Evolutionary conservation across 441 rosid species (phyloP), one percentile per base, ranked within the genome.

Genomic region (Iberis amara): DNA sequence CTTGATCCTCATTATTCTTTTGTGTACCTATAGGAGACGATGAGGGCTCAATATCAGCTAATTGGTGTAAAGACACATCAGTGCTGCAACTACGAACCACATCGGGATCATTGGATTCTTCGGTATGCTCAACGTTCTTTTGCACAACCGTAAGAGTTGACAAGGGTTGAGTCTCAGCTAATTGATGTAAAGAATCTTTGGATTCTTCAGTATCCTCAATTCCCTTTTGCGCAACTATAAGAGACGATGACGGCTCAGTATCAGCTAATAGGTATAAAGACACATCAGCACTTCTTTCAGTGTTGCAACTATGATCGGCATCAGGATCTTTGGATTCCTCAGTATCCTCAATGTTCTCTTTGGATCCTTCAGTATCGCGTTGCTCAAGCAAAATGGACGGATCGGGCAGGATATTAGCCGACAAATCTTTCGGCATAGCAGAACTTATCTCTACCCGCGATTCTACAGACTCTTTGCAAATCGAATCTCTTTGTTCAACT

Each of bases 401-500:
- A 11, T n/a, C 36, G 8, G 47, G 26, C 4, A 39, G 6, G 21
- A 47, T 4, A 10, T 36, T n/a, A 36, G 39, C 39, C 10, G 38
- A 33, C 9, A 9, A 9, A 33, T 33, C 11, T 33, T 9, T 11
- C 3, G 38, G 38, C 7, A 9, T 33, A 10, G 38, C 11, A 33
- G 38, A 33, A 12, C 5, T 36, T n/a, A n/a, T 58, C 39, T 47
- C 47, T 43, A n/a, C 49, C 11, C 30, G 30, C 41, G 60, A 30
- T 42, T 54, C 39, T 24, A 30, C 58, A 24, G 32, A 21, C 4
- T 36, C 0, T 23, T 47, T 53, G 40, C 12, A 24, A 8, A 28
- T 60, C 47, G 36, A 14, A 44, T 47, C 59, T 11, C 38, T 61
- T 53, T n/a, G 27, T 37, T 42, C 45, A 46, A 40, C 43, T 36